phyloP scores from a whole-genome alignment of 176 grass and related monocot genomes.

The Hsuehochloa calcarea region DNA sequence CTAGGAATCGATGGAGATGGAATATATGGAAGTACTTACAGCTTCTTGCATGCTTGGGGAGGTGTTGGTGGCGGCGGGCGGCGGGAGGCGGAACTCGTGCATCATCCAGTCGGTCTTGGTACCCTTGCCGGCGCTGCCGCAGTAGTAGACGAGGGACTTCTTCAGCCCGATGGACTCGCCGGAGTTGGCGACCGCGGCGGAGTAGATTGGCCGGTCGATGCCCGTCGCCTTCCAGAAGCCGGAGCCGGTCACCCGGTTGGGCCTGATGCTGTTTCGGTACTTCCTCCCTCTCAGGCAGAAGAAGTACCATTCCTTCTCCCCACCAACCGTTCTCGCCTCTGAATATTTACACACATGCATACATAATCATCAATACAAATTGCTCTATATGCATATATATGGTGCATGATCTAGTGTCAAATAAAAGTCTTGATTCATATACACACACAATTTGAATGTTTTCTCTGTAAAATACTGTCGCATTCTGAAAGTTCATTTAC shows the following conservation, averaged over 20 bases:
- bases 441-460: too few relatives aligned
- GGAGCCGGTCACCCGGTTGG: conserved; percentile 85
- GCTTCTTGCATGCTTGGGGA: conserved; percentile 74
- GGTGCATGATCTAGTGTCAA: background rate
- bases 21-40: conserved; percentile 35
- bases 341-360: background rate
- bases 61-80: conserved; percentile 15
- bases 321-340: conserved; percentile 61
- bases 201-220: conserved; percentile 85
- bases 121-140: conserved; percentile 82
- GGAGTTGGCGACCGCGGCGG: background rate
- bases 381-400: background rate
- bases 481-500: too few relatives aligned
- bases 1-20: background rate
- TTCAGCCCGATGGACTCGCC: conserved; percentile 74
- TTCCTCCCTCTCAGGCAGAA: conserved; percentile 94
- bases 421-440: background rate
- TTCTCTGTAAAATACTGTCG: too few relatives aligned
- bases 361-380: background rate
- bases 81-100: conserved; percentile 92
- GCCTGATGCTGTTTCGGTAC: conserved; percentile 97
- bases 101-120: conserved; percentile 98
- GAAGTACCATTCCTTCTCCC: conserved; percentile 96
- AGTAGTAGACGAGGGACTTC: conserved; percentile 90
- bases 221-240: conserved; percentile 98